These are phyloP conservation scores for Aspergillus conjunctus DNA, from an alignment of 495 filamentous ascomycete genomes.

Conservation along the genomic window DNA sequence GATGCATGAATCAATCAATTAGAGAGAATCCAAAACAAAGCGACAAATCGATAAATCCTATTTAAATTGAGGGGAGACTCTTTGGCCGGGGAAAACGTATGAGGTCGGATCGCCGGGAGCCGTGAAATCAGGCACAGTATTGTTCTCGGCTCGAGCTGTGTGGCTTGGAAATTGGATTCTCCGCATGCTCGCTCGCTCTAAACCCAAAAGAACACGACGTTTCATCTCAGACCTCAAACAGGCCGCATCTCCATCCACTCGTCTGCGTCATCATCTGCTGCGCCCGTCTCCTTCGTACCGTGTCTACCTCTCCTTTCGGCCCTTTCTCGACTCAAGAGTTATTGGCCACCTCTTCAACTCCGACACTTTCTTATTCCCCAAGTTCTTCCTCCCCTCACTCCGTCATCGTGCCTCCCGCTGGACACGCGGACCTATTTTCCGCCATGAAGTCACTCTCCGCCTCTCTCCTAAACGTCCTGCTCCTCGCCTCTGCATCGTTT, in stretches of 20 bases:
- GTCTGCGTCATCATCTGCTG: neutral
- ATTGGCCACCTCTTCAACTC: too few relatives aligned
- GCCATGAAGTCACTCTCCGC: slow-evolving; percentile 29
- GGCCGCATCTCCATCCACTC: neutral
- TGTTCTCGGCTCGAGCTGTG: neutral
- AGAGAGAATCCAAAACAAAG: neutral
- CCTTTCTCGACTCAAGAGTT: neutral
- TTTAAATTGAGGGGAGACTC: neutral
- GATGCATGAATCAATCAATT: neutral
- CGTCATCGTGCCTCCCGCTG: slow-evolving; percentile 13
- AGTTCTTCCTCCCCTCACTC: slow-evolving; percentile 27
- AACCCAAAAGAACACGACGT: slow-evolving; percentile 19
- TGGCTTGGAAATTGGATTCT: neutral
- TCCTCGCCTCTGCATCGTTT: slow-evolving; percentile 26
- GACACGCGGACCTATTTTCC: slow-evolving; percentile 4
- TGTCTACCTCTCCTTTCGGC: neutral
- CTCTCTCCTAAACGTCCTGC: slow-evolving; percentile 20
- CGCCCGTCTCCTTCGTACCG: neutral
- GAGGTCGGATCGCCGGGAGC: slow-evolving; percentile 15
- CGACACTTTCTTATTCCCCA: slow-evolving; percentile 14
- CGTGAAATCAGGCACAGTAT: neutral
- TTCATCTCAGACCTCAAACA: slow-evolving; percentile 9
- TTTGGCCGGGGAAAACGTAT: slow-evolving; percentile 1
- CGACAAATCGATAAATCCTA: neutral
- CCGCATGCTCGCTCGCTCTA: slow-evolving; percentile 1